phyloP scores from a whole-genome alignment of 441 rosid species.

The Pelargonium cotyledonis region DNA sequence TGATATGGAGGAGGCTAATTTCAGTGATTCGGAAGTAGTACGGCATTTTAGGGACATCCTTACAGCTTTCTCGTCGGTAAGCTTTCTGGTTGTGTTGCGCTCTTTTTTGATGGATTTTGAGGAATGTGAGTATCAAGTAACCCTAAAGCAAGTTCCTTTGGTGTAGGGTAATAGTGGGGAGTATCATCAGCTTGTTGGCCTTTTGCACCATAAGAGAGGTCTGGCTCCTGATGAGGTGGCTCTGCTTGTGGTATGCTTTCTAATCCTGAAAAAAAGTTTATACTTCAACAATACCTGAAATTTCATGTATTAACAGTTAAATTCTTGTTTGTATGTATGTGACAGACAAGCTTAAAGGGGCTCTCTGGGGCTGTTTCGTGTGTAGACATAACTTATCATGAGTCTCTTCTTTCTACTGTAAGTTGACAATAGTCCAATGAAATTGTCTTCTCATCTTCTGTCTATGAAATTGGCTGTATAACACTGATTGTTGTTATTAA shows the following conservation, averaged over 20 bases:
- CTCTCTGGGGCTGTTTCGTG: constrained; percentile 61
- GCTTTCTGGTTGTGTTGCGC: constrained; percentile 8
- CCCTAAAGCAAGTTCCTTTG: constrained; percentile 15
- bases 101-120: not conserved
- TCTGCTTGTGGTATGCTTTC: constrained; percentile 51
- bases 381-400: constrained; percentile 47
- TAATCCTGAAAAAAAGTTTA: not conserved
- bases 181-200: constrained; percentile 58
- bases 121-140: not conserved
- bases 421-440: constrained; percentile 23
- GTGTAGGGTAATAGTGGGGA: constrained; percentile 48
- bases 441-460: not conserved
- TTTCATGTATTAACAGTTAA: not conserved
- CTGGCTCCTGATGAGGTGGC: constrained; percentile 56
- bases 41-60: constrained; percentile 51
- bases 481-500: not conserved
- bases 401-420: constrained; percentile 57
- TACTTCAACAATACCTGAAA: not conserved
- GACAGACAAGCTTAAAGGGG: constrained; percentile 55
- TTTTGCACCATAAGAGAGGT: constrained; percentile 41
- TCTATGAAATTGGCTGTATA: not conserved
- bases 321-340: constrained; percentile 11
- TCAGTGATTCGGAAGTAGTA: constrained; percentile 47
- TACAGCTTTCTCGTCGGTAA: constrained; percentile 35
- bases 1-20: constrained; percentile 22